Conservation (phyloP, 306 rosid species). For the Hippophae rhamnoides region DNA sequence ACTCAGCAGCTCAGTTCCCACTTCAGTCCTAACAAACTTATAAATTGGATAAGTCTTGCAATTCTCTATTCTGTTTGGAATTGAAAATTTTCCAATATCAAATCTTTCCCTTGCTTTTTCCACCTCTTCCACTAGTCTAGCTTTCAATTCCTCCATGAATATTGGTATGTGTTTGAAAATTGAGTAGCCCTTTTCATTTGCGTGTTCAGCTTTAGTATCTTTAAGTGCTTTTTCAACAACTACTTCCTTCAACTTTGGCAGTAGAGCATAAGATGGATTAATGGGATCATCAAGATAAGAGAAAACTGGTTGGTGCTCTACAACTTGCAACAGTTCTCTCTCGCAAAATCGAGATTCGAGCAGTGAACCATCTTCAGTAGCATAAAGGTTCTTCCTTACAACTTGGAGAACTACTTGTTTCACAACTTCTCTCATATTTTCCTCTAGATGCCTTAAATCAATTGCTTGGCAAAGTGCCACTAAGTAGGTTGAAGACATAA, state of each 20-base stretch:
- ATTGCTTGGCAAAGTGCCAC: conserved; percentile 33
- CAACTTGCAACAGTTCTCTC: conserved; percentile 26
- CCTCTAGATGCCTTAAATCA: conserved; percentile 27
- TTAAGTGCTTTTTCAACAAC: conserved; percentile 21
- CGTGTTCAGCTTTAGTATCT: conserved; percentile 1
- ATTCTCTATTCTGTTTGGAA: conserved; percentile 22
- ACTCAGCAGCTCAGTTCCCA: conserved; percentile 19
- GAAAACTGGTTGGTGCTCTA: conserved; percentile 23
- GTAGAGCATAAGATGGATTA: conserved; percentile 18
- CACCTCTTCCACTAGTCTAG: conserved; percentile 20
- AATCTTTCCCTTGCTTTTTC: conserved; percentile 18
- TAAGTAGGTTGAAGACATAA: conserved; percentile 29
- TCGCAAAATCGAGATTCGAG: conserved; percentile 27
- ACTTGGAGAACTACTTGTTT: conserved; percentile 16
- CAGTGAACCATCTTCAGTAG: conserved; percentile 17
- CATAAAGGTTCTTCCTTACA: conserved; percentile 19
- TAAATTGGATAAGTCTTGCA: conserved; percentile 27
- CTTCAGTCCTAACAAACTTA: conserved; percentile 23
- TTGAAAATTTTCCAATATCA: conserved; percentile 11
- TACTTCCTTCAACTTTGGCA: conserved; percentile 20
- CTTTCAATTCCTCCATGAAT: conserved; percentile 22
- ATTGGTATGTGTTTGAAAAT: conserved; percentile 24
- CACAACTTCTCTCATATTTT: conserved; percentile 27
- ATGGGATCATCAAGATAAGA: conserved; percentile 29
- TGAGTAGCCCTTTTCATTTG: conserved; percentile 1